phyloP scores from a whole-genome alignment of 805 yeast genomes.

The Danielia oregonensis region DNA sequence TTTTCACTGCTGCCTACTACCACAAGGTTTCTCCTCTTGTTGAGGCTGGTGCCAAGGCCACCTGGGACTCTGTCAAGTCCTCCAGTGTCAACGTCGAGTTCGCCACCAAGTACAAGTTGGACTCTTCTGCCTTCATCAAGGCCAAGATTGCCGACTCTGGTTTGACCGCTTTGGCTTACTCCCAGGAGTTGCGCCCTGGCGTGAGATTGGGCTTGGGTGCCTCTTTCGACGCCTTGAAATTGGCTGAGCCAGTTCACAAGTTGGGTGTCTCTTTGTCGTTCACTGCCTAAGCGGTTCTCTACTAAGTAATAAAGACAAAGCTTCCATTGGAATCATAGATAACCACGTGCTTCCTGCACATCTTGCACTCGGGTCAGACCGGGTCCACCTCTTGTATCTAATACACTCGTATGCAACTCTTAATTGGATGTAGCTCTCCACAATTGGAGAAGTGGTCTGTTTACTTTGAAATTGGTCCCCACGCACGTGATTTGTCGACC shows the following conservation, averaged over 20 bases:
- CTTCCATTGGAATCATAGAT: not conserved
- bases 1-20: slow-evolving; percentile 94
- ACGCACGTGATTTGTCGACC: not conserved
- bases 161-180: slow-evolving; percentile 87
- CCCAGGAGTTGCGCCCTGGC: slow-evolving; percentile 93
- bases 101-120: slow-evolving; percentile 92
- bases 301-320: slow-evolving; percentile 1
- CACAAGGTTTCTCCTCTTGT: slow-evolving; percentile 88
- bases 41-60: slow-evolving; percentile 98
- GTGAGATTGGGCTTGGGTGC: slow-evolving; percentile 96
- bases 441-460: no score
- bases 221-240: slow-evolving; percentile 91
- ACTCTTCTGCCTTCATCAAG: slow-evolving; percentile 84
- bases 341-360: no score
- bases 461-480: no score
- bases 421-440: no score
- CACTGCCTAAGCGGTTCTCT: slow-evolving; percentile 57
- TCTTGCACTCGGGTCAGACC: no score
- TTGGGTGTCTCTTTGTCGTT: slow-evolving; percentile 92
- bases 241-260: slow-evolving; percentile 97
- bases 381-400: no score
- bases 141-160: slow-evolving; percentile 97
- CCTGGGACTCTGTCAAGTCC: slow-evolving; percentile 83
- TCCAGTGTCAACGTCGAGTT: slow-evolving; percentile 89
- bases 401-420: no score